A percentile compares a stretch with the other conserved stretches of the same genome.
Evolutionary conservation across 1,284 basidiomycete genomes (phyloP).

Genomic region (Papiliotrema flavescens): DNA sequence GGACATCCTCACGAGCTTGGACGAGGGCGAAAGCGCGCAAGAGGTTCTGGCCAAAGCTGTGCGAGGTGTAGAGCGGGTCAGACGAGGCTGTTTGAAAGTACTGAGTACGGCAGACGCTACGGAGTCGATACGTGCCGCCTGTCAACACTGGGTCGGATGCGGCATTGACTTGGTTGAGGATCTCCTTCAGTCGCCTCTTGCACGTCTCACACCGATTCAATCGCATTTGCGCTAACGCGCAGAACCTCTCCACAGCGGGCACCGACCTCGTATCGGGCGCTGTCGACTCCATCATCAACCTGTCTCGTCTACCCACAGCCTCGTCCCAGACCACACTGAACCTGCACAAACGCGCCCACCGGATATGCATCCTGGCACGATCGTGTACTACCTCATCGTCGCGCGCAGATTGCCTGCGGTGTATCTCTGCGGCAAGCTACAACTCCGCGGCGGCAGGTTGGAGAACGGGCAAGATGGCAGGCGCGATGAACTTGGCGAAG

Average conservation of each 20-base stretch:
- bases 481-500: slow-evolving; percentile 30
- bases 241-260: not conserved
- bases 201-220: not conserved
- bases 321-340: slow-evolving; percentile 4
- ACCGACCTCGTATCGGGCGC: slow-evolving; percentile 18
- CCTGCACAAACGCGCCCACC: slow-evolving; percentile 1
- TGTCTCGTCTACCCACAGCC: slow-evolving; percentile 11
- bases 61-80: slow-evolving; percentile 18
- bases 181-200: slow-evolving; percentile 7
- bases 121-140: not conserved
- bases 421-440: slow-evolving; percentile 41
- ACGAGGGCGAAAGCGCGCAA: slow-evolving; percentile 2
- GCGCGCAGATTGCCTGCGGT: slow-evolving; percentile 20
- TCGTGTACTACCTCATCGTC: not conserved
- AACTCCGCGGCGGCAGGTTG: slow-evolving; percentile 47
- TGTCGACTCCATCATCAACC: slow-evolving; percentile 29
- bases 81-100: slow-evolving; percentile 19
- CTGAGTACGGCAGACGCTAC: slow-evolving; percentile 3
- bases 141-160: slow-evolving; percentile 12
- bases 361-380: slow-evolving; percentile 6
- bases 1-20: slow-evolving; percentile 9
- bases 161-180: slow-evolving; percentile 6
- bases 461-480: slow-evolving; percentile 28
- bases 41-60: slow-evolving; percentile 16
- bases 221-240: not conserved